A percentile compares a stretch with the other conserved stretches of the same genome.
These are phyloP conservation scores for Nevesoporus exiguus DNA, from an alignment of 768 basidiomycete genomes.

Conservation along the genomic window DNA sequence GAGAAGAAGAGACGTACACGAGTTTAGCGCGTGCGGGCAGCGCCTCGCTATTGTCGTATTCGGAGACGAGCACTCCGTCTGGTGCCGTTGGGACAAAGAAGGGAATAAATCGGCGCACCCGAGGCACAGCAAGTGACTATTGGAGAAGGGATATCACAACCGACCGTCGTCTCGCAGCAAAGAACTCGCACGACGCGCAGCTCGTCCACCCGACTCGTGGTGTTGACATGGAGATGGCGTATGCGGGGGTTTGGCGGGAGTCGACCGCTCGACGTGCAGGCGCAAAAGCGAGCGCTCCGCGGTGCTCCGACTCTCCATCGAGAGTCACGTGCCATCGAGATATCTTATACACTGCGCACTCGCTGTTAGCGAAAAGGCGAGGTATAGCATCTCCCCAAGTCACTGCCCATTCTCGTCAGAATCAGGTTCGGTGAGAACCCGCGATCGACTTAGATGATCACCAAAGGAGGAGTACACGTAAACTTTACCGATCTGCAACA, in stretches of 20 bases:
- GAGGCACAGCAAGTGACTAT: slow-evolving; percentile 14
- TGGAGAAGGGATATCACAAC: neutral
- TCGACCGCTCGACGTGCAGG: neutral
- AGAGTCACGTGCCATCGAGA: slow-evolving; percentile 10
- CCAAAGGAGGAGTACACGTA: too few species aligned
- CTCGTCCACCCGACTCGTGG: neutral
- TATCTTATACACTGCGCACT: too few species aligned
- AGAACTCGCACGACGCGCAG: neutral
- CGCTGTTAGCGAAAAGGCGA: too few species aligned
- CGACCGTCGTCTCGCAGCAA: neutral
- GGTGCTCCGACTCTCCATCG: neutral
- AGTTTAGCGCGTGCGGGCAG: too few species aligned
- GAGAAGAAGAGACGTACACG: slow-evolving; percentile 1
- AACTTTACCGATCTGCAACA: too few species aligned
- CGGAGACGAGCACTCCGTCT: neutral
- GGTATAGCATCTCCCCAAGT: too few species aligned
- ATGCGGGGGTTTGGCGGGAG: too few species aligned
- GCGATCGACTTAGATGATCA: too few species aligned
- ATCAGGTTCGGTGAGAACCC: too few species aligned
- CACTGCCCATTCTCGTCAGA: too few species aligned
- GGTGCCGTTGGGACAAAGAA: neutral
- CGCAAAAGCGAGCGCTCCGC: neutral
- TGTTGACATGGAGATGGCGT: too few species aligned
- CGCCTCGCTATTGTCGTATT: slow-evolving; percentile 1
- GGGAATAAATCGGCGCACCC: neutral